phyloP scores from a whole-genome alignment of 2,329 filamentous ascomycete species.

The Colletotrichum sidae region DNA sequence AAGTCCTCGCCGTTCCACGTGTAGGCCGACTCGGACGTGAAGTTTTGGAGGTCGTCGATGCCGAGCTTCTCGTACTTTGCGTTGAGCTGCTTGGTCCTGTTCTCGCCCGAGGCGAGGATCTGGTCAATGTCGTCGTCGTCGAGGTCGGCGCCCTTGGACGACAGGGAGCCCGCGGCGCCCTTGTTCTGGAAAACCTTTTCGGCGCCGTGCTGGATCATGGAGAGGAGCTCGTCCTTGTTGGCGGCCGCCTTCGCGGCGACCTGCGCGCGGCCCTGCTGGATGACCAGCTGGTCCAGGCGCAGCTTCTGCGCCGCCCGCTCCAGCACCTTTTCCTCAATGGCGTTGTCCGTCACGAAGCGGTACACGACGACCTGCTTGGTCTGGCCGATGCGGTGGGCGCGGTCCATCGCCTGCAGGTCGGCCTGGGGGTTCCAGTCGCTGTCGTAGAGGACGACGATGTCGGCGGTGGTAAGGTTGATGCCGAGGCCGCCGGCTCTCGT shows the following conservation, averaged over 20 bases:
- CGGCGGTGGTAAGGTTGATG: constrained; percentile 94
- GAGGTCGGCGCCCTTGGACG: constrained; percentile 71
- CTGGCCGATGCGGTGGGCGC: constrained; percentile 97
- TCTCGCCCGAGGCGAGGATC: constrained; percentile 87
- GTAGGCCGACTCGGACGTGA: constrained; percentile 96
- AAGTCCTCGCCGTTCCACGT: constrained; percentile 99
- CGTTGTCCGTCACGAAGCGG: constrained; percentile 96
- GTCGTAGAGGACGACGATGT: constrained; percentile 96
- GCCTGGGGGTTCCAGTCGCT: constrained; percentile 99
- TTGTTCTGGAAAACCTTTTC: constrained; percentile 89
- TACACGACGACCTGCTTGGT: constrained; percentile 98
- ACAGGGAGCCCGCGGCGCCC: constrained; percentile 70
- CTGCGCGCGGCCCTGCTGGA: constrained; percentile 95
- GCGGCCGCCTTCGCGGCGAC: constrained; percentile 90
- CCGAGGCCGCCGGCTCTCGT: constrained; percentile 95
- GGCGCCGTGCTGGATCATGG: constrained; percentile 99
- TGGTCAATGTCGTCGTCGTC: constrained; percentile 90
- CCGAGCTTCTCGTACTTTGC: constrained; percentile 97
- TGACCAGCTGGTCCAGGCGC: constrained; percentile 95
- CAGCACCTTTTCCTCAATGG: constrained; percentile 97
- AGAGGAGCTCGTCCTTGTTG: constrained; percentile 94
- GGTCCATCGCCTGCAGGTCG: constrained; percentile 98
- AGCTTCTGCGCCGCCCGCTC: constrained; percentile 97
- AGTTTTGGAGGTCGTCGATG: constrained; percentile 96
- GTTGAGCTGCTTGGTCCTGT: constrained; percentile 89